phyloP scores from a whole-genome alignment of 768 basidiomycete species.

The Pholiota microspora region DNA sequence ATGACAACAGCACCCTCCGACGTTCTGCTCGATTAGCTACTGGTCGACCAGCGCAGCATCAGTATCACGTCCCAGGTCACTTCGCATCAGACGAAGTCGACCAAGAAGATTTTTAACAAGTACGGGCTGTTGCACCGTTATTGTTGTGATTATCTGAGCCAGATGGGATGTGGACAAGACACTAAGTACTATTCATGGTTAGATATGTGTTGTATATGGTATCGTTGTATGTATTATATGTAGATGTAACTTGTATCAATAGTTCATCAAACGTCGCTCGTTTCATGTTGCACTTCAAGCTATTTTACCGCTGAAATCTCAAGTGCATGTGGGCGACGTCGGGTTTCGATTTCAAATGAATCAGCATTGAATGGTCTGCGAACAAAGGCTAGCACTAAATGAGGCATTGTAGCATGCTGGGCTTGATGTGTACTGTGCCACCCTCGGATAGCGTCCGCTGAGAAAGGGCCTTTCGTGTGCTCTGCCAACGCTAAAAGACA shows the following conservation, averaged over 20 bases:
- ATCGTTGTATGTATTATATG: conserved; percentile 2
- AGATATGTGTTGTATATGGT: conserved; percentile 6
- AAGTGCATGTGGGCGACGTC: background rate
- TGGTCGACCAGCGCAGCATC: background rate
- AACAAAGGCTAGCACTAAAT: background rate
- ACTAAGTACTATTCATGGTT: background rate
- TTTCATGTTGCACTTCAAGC: conserved; percentile 1
- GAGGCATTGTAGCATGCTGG: background rate
- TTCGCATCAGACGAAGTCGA: conserved; percentile 13
- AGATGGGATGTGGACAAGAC: background rate
- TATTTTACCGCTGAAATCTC: background rate
- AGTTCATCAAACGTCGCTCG: conserved; percentile 1
- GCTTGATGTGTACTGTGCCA: background rate
- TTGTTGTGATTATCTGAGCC: background rate
- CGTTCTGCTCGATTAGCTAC: conserved; percentile 24
- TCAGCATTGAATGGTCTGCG: background rate
- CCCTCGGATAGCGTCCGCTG: background rate
- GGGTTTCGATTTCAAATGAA: background rate
- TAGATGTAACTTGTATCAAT: conserved; percentile 11
- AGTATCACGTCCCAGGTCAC: conserved; percentile 19
- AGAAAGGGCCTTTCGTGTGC: background rate
- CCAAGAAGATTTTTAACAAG: conserved; percentile 12
- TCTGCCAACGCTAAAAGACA: background rate
- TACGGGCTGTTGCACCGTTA: background rate
- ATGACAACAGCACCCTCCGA: conserved; percentile 20